Percentiles rank a stretch among this genome's conserved stretches.
Evolutionary conservation across 257 asterid species (phyloP).

Genomic region (Petunia secreta): DNA sequence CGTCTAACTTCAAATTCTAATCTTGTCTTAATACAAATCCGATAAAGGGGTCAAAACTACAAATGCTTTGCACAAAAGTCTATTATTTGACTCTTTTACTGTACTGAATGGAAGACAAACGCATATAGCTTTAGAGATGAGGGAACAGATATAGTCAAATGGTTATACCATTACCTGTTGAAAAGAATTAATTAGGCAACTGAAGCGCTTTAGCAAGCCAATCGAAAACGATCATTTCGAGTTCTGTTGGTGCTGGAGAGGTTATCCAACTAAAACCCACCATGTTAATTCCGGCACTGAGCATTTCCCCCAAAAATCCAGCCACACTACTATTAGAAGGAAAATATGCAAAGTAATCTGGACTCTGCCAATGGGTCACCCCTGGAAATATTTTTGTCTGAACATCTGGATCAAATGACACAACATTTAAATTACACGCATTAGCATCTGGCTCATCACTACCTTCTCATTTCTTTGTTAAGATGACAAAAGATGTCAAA

Average conservation of each 20-base stretch:
- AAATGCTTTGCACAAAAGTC: neutral
- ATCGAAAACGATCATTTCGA: slow-evolving; percentile 84
- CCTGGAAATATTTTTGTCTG: slow-evolving; percentile 83
- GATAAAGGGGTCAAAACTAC: neutral
- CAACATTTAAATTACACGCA: neutral
- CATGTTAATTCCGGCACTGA: slow-evolving; percentile 88
- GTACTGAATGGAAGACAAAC: neutral
- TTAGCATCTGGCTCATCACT: neutral
- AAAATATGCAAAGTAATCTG: slow-evolving; percentile 80
- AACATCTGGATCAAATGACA: slow-evolving; percentile 54
- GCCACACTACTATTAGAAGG: slow-evolving; percentile 89
- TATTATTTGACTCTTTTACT: neutral
- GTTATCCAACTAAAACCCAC: slow-evolving; percentile 98
- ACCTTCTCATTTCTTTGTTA: neutral
- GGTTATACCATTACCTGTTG: slow-evolving; percentile 52
- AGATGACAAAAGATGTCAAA: neutral
- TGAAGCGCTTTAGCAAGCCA: slow-evolving; percentile 93
- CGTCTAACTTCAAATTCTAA: neutral
- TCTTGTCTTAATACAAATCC: neutral
- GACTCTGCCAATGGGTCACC: slow-evolving; percentile 99
- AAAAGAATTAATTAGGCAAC: slow-evolving; percentile 72
- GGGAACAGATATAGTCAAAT: neutral
- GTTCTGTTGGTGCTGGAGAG: slow-evolving; percentile 99
- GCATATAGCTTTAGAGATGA: slow-evolving; percentile 12
- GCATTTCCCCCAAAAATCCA: slow-evolving; percentile 96